Evolutionary conservation across 2,329 filamentous ascomycete genomes (phyloP), one percentile per base, ranked within the genome.

Genomic region (Fulvia fulva): DNA sequence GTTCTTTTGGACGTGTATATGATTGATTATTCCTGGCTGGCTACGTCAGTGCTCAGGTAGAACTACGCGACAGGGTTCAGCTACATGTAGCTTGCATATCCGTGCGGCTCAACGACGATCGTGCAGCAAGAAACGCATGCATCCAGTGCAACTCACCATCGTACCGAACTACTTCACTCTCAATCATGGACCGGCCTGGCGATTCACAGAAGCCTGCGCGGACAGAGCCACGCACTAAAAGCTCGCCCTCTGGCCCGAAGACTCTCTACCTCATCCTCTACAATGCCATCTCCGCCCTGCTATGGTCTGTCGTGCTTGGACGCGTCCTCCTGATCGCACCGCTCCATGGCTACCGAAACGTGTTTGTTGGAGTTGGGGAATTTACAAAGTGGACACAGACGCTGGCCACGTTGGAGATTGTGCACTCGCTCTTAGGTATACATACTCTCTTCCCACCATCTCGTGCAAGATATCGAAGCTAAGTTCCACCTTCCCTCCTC

Each of bases 301-400:
- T 93, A 54, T 99, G 94, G 94, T 76, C 83, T 43, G 83, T 84
- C 19, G 86, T 97, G 55, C 83, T 97, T 43, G 82, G 83, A 55
- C 84, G 89, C 60, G 87, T 89, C 2, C 68, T 86, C 25, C 75
- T 85, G 55, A 80, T 88, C 22, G 71, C 80, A 2, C 25, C 56
- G 1, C 53, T 70, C 1, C 61, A 69, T 21, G 69, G 71, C 41
- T 82, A 85, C 55, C 76, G 77, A 16, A 78, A 81, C 54, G 85
- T 89, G 50, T 88, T 86, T 69, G 72, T 78, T 5, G 81, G 78
- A 45, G 81, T 86, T 8, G 87, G 88, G 64, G 77, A 83, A 53
- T 91, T 87, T 73, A 85, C 85, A 49, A 87, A 88, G 69, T 86
- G 85, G 83, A 92, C 89, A 56, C 94, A 99, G 80, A 94, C 89